Base-by-base conservation (phyloP, 345 rosid species). In the Eucalyptus shirleyi region DNA sequence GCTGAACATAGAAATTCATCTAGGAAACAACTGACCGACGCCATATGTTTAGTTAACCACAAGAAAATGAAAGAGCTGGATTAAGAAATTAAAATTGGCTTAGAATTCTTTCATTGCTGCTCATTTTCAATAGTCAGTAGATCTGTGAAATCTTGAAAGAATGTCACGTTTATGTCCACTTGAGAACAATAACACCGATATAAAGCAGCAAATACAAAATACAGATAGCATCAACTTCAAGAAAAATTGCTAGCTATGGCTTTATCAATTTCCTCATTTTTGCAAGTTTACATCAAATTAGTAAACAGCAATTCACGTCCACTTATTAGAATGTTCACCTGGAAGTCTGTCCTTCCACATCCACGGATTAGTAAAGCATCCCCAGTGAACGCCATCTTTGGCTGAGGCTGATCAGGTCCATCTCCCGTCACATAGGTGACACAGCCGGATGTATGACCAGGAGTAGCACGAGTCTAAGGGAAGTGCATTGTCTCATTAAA, bases 311-410 rank as follows among this genome's bases (percentile, higher is more conserved):
- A 77, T 77, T 77, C 47, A 77, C 8, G 3, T 21, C 42, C 42
- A 77, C 28, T 40, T 77, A 40, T 40, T 77, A 44, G 9, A 37
- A 40, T 77, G 16, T 77, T 77, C 50, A 97, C 99, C 99, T 98
- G 99, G 91, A 98, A 98, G 93, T 97, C 99, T 8, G 99, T 97
- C 91, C 99, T 96, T 37, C 99, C 99, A 90, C 99, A 98, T 60
- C 99, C 99, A 40, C 99, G 97, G 89, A 98, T 94, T 90, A 98
- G 90, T 80, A 97, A 80, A 16, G 98, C 95, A 93, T 98, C 99
- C 18, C 99, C 99, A 1, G 99, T 98, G 94, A 98, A 98, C 17
- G 97, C 99, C 98, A 96, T 95, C 92, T 96, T 93, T 88, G 99
- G 99, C 77, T 93, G 93, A 50, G 99, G 99, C 90, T 98, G 99